Conservation (phyloP, 1,139 yeast genomes). For the Geotrichum cucujoidarum region DNA sequence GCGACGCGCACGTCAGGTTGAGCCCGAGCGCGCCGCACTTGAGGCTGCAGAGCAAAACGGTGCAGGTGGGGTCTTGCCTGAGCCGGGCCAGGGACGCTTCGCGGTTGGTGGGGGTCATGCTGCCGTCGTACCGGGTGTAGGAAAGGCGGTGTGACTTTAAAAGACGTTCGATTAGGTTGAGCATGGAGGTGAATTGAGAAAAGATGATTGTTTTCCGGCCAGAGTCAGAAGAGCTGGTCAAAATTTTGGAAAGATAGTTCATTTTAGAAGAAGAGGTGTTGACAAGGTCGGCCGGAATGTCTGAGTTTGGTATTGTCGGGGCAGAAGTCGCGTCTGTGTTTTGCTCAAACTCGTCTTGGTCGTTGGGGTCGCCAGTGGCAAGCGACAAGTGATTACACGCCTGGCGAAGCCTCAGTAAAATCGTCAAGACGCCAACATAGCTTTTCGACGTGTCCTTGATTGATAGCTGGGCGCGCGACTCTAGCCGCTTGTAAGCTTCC, state of each 20-base stretch:
- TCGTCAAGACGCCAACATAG: conserved; percentile 35
- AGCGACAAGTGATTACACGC: conserved; percentile 44
- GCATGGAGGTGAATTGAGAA: conserved; percentile 50
- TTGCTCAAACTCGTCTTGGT: conserved; percentile 15
- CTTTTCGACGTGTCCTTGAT: conserved; percentile 14
- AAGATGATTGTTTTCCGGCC: conserved; percentile 52
- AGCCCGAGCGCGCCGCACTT: conserved; percentile 57
- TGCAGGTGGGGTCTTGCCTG: conserved; percentile 37
- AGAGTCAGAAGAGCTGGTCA: conserved; percentile 33
- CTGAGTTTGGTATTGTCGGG: background rate
- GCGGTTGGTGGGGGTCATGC: conserved; percentile 41
- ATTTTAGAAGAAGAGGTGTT: conserved; percentile 33
- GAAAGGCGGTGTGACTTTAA: conserved; percentile 39
- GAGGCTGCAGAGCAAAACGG: conserved; percentile 52
- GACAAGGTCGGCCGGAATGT: background rate
- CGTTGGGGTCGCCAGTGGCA: conserved; percentile 27
- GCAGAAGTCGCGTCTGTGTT: conserved; percentile 32
- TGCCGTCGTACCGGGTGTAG: conserved; percentile 45
- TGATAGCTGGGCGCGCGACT: conserved; percentile 24
- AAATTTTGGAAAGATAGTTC: conserved; percentile 34
- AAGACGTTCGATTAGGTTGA: conserved; percentile 39
- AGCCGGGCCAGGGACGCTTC: conserved; percentile 39
- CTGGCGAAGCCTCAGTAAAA: conserved; percentile 42
- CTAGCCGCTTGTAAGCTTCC: conserved; percentile 36
- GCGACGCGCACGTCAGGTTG: conserved; percentile 52